These are phyloP conservation scores for Penicillium sp. DNA, from an alignment of 2,329 filamentous ascomycete genomes.

Conservation along the genomic window DNA sequence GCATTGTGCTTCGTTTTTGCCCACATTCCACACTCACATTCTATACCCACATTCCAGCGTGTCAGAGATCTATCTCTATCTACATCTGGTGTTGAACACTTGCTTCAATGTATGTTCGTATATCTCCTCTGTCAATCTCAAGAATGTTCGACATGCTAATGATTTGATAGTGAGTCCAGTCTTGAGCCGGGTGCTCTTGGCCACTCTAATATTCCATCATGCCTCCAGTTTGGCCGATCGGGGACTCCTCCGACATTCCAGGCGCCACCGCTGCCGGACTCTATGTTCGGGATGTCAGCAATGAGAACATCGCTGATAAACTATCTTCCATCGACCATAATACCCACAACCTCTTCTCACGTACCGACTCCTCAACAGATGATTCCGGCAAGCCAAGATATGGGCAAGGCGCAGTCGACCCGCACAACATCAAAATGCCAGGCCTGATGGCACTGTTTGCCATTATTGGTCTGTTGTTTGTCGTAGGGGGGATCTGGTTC, in stretches of 20 bases:
- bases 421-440: slow-evolving; percentile 48
- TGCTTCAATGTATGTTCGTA: slow-evolving; percentile 14
- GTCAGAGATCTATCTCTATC: slow-evolving; percentile 10
- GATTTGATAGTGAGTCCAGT: slow-evolving; percentile 26
- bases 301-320: slow-evolving; percentile 11
- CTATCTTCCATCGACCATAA: slow-evolving; percentile 29
- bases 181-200: slow-evolving; percentile 40
- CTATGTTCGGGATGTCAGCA: slow-evolving; percentile 12
- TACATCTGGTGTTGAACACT: slow-evolving; percentile 16
- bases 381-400: slow-evolving; percentile 12
- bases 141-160: slow-evolving; percentile 12
- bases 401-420: slow-evolving; percentile 43
- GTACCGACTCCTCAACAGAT: slow-evolving; percentile 27
- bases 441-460: slow-evolving; percentile 85
- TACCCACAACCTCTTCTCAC: slow-evolving; percentile 29
- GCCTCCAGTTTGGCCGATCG: slow-evolving; percentile 32
- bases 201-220: slow-evolving; percentile 28
- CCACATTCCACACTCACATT: slow-evolving; percentile 8
- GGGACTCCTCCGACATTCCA: slow-evolving; percentile 26
- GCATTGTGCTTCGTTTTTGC: neutral
- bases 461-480: slow-evolving; percentile 74
- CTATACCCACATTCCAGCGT: slow-evolving; percentile 5
- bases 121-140: neutral
- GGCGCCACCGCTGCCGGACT: slow-evolving; percentile 16
- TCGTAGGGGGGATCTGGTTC: slow-evolving; percentile 83